These are phyloP conservation scores for Yamadazyma laniorum DNA, from an alignment of 805 yeast species.

Conservation along the genomic window DNA sequence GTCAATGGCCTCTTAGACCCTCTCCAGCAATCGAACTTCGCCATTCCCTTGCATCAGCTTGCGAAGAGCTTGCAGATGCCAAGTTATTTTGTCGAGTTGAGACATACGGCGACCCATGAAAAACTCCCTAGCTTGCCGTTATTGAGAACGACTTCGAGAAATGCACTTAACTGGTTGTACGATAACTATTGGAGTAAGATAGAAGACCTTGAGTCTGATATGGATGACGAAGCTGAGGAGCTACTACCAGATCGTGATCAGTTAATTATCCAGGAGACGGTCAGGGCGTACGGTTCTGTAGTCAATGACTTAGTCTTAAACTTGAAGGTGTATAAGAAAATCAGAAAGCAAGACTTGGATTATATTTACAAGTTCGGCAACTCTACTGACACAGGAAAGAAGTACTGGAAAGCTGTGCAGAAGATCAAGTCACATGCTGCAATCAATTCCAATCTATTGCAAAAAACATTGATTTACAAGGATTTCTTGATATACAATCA, in stretches of 20 bases:
- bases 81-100: constrained; percentile 76
- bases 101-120: constrained; percentile 93
- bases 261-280: constrained; percentile 8
- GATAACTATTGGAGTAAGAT: constrained; percentile 64
- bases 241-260: constrained; percentile 12
- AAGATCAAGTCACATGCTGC: constrained; percentile 10
- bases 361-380: constrained; percentile 37
- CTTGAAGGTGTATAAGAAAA: constrained; percentile 48
- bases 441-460: constrained; percentile 6
- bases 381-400: constrained; percentile 38
- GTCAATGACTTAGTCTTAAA: constrained; percentile 24
- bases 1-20: constrained; percentile 93
- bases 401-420: constrained; percentile 41
- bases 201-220: constrained; percentile 24
- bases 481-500: constrained; percentile 25
- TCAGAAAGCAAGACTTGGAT: constrained; percentile 46
- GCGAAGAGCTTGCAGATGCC: constrained; percentile 74
- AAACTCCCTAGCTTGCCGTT: constrained; percentile 67
- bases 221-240: constrained; percentile 17
- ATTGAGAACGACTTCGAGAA: constrained; percentile 55
- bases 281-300: constrained; percentile 2
- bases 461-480: constrained; percentile 19
- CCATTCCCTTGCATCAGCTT: constrained; percentile 72
- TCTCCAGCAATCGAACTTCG: constrained; percentile 72
- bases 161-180: constrained; percentile 75